Evolutionary conservation across 495 filamentous ascomycete genomes (phyloP).

Genomic region (Pyrenula aspistea): DNA sequence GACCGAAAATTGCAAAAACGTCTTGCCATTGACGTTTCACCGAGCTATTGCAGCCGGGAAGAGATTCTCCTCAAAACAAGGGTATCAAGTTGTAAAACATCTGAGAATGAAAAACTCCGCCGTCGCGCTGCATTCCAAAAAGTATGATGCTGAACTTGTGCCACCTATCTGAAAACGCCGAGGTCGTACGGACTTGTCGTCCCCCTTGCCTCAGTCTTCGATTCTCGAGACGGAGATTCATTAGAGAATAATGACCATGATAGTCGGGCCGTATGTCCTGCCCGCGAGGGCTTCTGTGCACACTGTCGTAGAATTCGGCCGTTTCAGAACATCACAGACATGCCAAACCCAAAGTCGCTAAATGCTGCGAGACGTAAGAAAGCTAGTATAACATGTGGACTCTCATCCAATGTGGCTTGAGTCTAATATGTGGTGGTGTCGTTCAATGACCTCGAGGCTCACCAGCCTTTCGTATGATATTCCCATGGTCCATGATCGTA

Average conservation of each 20-base stretch:
- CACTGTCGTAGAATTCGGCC: neutral
- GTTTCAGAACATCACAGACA: neutral
- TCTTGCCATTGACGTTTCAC: too few relatives aligned
- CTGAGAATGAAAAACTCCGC: neutral
- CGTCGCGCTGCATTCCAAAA: too few relatives aligned
- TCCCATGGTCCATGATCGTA: conserved; percentile 54
- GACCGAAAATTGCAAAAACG: too few relatives aligned
- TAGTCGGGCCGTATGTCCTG: neutral
- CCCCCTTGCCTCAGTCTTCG: neutral
- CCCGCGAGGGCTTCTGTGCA: neutral
- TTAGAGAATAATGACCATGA: neutral
- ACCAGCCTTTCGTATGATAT: conserved; percentile 64
- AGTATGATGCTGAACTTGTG: neutral
- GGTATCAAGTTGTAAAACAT: neutral
- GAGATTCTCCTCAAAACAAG: neutral
- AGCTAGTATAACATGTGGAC: neutral
- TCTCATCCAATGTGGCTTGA: too few relatives aligned
- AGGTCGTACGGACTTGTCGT: neutral
- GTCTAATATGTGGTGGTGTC: neutral
- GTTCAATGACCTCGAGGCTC: conserved; percentile 3
- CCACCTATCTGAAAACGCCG: neutral
- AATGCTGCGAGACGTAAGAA: neutral
- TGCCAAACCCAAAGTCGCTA: neutral
- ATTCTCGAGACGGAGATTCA: neutral
- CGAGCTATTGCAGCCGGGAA: too few relatives aligned